Conservation (phyloP, 352 stramenopile species). For the Phytophthora aleatoria region DNA sequence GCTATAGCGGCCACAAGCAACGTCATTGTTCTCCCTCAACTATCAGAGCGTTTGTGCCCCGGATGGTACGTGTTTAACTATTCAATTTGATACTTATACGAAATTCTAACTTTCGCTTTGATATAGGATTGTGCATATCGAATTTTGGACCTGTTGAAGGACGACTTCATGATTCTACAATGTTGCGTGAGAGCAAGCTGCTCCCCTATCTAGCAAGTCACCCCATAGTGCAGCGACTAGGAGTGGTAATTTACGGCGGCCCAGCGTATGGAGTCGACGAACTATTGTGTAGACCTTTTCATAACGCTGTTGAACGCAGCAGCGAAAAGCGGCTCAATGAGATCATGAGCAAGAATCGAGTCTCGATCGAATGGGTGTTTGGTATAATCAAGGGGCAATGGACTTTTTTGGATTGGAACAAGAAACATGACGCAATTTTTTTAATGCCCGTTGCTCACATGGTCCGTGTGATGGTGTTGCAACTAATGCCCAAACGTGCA, state of each 20-base stretch:
- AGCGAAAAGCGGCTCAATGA: slow-evolving; percentile 11
- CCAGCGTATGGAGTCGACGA: background rate
- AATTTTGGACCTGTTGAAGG: slow-evolving; percentile 14
- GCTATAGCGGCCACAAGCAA: slow-evolving; percentile 14
- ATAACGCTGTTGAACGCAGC: slow-evolving; percentile 1
- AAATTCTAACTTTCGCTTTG: background rate
- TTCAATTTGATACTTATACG: background rate
- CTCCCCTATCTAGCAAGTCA: background rate
- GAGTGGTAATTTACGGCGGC: background rate
- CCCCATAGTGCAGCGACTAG: background rate
- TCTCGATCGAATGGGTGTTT: slow-evolving; percentile 18
- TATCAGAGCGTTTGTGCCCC: slow-evolving; percentile 17
- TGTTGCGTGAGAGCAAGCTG: background rate
- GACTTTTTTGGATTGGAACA: slow-evolving; percentile 18
- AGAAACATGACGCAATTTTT: slow-evolving; percentile 18
- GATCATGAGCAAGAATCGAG: slow-evolving; percentile 4
- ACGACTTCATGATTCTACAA: background rate
- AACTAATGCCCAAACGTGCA: slow-evolving; percentile 16
- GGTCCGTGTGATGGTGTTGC: slow-evolving; percentile 2
- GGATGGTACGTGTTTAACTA: slow-evolving; percentile 1
- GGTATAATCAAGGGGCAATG: slow-evolving; percentile 16
- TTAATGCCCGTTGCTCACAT: slow-evolving; percentile 10
- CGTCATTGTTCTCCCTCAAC: slow-evolving; percentile 7
- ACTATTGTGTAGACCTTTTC: slow-evolving; percentile 13
- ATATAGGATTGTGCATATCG: slow-evolving; percentile 8